Conservation (phyloP, 192 early-diverging fungal species). For the Backusella liffmaniae region DNA sequence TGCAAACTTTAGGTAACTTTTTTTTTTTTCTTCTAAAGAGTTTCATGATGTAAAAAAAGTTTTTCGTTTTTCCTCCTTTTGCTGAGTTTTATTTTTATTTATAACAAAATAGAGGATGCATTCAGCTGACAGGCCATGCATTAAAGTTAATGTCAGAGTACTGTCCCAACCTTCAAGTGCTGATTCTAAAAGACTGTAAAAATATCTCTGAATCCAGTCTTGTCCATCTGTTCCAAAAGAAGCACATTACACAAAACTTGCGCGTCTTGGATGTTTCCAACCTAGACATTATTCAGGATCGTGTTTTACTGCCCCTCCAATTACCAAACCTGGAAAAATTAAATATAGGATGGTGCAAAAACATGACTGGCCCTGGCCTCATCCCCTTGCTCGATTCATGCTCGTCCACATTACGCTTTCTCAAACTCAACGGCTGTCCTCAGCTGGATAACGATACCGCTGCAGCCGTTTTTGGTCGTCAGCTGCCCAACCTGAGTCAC, state of each 20-base stretch:
- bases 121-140: slow-evolving; percentile 33
- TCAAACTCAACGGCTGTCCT: slow-evolving; percentile 47
- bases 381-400: slow-evolving; percentile 26
- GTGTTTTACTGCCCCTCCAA: slow-evolving; percentile 38
- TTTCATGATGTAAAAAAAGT: slow-evolving; percentile 1
- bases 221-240: slow-evolving; percentile 36
- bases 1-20: slow-evolving; percentile 39
- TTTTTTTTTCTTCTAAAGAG: not conserved
- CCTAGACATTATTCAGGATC: slow-evolving; percentile 41
- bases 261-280: slow-evolving; percentile 41
- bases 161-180: slow-evolving; percentile 40
- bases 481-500: slow-evolving; percentile 40
- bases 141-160: slow-evolving; percentile 29
- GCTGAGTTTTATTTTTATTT: slow-evolving; percentile 6
- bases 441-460: slow-evolving; percentile 42
- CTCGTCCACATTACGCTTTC: slow-evolving; percentile 36
- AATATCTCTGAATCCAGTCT: slow-evolving; percentile 41
- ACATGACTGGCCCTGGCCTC: slow-evolving; percentile 44
- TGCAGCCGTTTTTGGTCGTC: slow-evolving; percentile 31
- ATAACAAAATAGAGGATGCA: slow-evolving; percentile 35
- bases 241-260: slow-evolving; percentile 21
- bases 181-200: slow-evolving; percentile 38
- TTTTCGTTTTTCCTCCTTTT: not conserved
- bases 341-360: slow-evolving; percentile 51
- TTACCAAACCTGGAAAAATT: slow-evolving; percentile 40